Conservation (phyloP, 2,329 filamentous ascomycete species). For the Aspergillaceae sp. region DNA sequence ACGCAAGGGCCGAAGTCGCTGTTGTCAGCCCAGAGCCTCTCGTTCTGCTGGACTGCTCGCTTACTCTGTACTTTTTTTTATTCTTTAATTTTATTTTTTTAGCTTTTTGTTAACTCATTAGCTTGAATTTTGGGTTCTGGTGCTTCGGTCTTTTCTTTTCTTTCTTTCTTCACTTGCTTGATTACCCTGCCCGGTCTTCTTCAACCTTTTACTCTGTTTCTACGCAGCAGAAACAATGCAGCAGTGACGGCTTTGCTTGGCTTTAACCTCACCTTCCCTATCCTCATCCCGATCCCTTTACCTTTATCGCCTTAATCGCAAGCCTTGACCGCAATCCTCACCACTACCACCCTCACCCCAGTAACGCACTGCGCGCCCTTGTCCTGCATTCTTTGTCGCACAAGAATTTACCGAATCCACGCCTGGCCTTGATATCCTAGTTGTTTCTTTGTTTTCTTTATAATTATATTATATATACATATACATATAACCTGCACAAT, state of each 20-base stretch:
- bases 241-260: too few species aligned
- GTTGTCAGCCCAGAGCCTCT: neutral
- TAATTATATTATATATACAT: neutral
- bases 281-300: too few species aligned
- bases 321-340: too few species aligned
- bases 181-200: neutral
- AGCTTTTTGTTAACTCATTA: neutral
- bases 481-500: slow-evolving; percentile 1
- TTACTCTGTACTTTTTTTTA: too few species aligned
- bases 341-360: too few species aligned
- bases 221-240: too few species aligned
- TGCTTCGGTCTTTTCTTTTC: neutral
- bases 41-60: neutral
- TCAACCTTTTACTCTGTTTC: neutral
- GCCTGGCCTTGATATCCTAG: neutral
- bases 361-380: neutral
- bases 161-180: neutral
- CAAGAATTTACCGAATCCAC: neutral
- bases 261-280: too few species aligned
- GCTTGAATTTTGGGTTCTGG: neutral
- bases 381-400: neutral
- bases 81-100: neutral
- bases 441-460: neutral
- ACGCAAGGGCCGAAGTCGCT: neutral
- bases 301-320: too few species aligned